Evolutionary conservation across 1,139 yeast genomes (phyloP).

Genomic region (Spathaspora sp.): DNA sequence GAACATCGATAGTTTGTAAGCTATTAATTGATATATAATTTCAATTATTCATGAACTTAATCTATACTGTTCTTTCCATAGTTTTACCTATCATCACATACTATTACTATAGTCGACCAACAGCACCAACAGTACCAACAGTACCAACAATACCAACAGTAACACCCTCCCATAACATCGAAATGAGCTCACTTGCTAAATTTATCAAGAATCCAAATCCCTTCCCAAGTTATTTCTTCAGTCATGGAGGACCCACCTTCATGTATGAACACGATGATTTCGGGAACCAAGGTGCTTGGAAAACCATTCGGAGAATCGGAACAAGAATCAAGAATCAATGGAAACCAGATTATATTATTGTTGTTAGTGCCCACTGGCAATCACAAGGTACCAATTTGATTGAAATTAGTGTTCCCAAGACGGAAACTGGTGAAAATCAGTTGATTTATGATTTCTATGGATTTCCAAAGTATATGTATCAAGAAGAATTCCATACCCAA

Average conservation of each 20-base stretch:
- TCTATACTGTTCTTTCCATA: background rate
- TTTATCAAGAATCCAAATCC: slow-evolving; percentile 21
- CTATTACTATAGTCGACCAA: slow-evolving; percentile 2
- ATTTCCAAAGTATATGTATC: slow-evolving; percentile 63
- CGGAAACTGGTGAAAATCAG: slow-evolving; percentile 18
- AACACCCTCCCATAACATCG: background rate
- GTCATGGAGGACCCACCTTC: slow-evolving; percentile 82
- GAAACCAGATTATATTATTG: slow-evolving; percentile 64
- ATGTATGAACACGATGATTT: slow-evolving; percentile 47
- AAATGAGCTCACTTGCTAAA: slow-evolving; percentile 8
- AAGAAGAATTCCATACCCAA: slow-evolving; percentile 56
- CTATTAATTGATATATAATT: background rate
- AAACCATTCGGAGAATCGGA: slow-evolving; percentile 51
- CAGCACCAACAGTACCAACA: background rate
- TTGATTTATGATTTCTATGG: slow-evolving; percentile 74
- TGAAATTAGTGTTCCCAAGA: slow-evolving; percentile 48
- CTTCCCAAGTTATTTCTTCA: slow-evolving; percentile 61
- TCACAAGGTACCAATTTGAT: slow-evolving; percentile 39
- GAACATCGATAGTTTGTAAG: background rate
- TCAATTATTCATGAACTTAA: background rate
- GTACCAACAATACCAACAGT: background rate
- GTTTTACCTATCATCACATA: background rate
- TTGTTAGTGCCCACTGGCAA: slow-evolving; percentile 81
- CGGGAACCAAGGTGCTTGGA: slow-evolving; percentile 61
- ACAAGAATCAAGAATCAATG: slow-evolving; percentile 41